Base-by-base conservation (phyloP, 331 rosid genomes). In the Malus hybrid region DNA sequence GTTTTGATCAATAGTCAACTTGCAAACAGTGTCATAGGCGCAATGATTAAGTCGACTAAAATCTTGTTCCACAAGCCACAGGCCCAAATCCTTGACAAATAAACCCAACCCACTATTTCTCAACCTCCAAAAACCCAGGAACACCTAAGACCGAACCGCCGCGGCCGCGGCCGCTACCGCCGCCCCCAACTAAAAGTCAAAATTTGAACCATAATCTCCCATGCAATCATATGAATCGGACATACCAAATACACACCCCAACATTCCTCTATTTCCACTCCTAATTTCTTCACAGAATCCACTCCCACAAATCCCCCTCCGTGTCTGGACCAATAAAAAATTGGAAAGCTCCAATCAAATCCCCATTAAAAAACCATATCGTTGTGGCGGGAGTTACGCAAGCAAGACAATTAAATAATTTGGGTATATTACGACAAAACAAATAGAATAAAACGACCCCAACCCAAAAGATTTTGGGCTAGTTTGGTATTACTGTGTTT, bases 371-470 rank as follows among this genome's bases (percentile, higher is more conserved):
- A 56, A 73, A 56, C 28, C 63, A 46, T 66, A 30, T 56, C 52
- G 10, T 50, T 29, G 33, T 78, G 77, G 86, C 83, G 86, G 80
- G 77, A 82, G 73, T 66, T n/a, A 70, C 77, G 63, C 76, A 39
- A 26, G 55, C 68, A 19, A 34, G 80, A 72, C 64, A 63, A 77
- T 19, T 29, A 70, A 70, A 10, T 11, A 22, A 61, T 68, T 42
- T 53, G 74, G 32, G 80, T 63, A 64, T 15, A 63, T 67, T 32
- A 14, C 29, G 53, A 60, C 63, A 56, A 12, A 67, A 71, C 66
- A 60, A 57, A 60, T 58, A 9, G 1, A 2, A 13, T 3, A 44
- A 22, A 61, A 42, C 24, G 53, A 42, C 29, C 68, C 58, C 34
- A 13, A 14, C 26, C 18, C 8, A 16, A 63, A 22, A 36, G 14